phyloP scores from a whole-genome alignment of 176 grass and related monocot genomes.

The Cenchrus americanus region DNA sequence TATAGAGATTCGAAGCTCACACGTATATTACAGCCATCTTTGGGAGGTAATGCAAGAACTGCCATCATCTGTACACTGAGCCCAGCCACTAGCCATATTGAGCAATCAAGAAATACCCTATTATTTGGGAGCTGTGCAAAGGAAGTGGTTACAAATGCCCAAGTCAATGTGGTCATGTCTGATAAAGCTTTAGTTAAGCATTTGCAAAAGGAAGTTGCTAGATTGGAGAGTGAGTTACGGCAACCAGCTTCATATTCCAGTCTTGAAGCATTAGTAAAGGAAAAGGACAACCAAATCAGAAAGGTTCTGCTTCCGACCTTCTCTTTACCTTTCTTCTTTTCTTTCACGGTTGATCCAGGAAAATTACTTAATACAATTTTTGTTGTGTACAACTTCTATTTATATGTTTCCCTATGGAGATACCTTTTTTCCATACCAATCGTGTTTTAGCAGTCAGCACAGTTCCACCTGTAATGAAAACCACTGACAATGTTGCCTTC shows the following conservation, averaged over 20 bases:
- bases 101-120: slow-evolving; percentile 87
- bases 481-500: not conserved
- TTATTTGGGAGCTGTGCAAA: slow-evolving; percentile 88
- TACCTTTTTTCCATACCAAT: not conserved
- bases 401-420: not conserved
- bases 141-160: slow-evolving; percentile 80
- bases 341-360: not conserved
- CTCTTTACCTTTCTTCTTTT: not conserved
- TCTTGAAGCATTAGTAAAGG: slow-evolving; percentile 68
- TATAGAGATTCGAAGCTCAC: slow-evolving; percentile 95
- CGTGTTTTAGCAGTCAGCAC: not conserved
- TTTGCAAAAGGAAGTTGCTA: slow-evolving; percentile 84
- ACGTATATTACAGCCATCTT: slow-evolving; percentile 81
- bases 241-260: slow-evolving; percentile 61
- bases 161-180: slow-evolving; percentile 92
- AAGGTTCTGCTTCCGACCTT: slow-evolving; percentile 52
- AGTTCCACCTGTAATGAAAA: not conserved
- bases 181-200: slow-evolving; percentile 90
- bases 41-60: slow-evolving; percentile 88
- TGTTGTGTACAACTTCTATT: not conserved
- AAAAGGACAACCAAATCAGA: slow-evolving; percentile 74
- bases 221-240: slow-evolving; percentile 78
- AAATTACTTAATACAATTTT: slow-evolving; percentile 22
- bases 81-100: slow-evolving; percentile 72
- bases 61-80: slow-evolving; percentile 88